phyloP scores from a whole-genome alignment of 2,329 filamentous ascomycete species.

The Calcarisporium arbuscula region DNA sequence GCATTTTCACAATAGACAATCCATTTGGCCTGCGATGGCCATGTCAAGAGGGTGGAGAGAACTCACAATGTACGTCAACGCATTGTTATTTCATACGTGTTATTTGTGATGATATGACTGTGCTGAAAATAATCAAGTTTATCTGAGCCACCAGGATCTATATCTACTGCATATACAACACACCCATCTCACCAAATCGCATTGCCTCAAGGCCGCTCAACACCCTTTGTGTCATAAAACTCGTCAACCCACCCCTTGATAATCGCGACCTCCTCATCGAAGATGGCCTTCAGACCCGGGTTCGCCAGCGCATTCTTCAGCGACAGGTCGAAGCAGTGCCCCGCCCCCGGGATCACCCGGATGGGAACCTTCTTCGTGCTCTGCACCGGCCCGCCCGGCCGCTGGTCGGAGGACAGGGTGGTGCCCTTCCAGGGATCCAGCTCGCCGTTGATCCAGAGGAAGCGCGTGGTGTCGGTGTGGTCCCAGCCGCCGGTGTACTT shows the following conservation, averaged over 20 bases:
- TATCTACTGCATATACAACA: too few relatives aligned
- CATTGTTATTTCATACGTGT: too few relatives aligned
- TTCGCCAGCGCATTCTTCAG: constrained; percentile 39
- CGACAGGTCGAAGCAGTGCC: constrained; percentile 50
- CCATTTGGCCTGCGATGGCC: too few relatives aligned
- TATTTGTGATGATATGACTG: too few relatives aligned
- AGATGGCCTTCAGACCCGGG: constrained; percentile 11
- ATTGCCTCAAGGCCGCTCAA: too few relatives aligned
- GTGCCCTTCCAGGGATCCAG: constrained; percentile 55
- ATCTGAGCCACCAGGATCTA: too few relatives aligned
- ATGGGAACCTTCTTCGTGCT: constrained; percentile 42
- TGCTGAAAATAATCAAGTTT: too few relatives aligned
- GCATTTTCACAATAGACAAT: too few relatives aligned
- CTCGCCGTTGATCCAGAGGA: constrained; percentile 54
- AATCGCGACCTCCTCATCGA: constrained; percentile 37
- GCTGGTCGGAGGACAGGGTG: constrained; percentile 43
- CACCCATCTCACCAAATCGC: too few relatives aligned
- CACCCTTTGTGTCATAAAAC: constrained; percentile 26
- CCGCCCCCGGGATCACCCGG: constrained; percentile 44
- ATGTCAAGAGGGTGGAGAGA: too few relatives aligned
- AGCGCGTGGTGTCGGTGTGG: constrained; percentile 40
- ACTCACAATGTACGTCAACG: too few relatives aligned
- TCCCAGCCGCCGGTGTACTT: constrained; percentile 50
- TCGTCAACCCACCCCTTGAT: constrained; percentile 49
- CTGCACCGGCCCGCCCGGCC: constrained; percentile 47